Conservation (phyloP, 306 rosid species). For the Rosa multiflora region DNA sequence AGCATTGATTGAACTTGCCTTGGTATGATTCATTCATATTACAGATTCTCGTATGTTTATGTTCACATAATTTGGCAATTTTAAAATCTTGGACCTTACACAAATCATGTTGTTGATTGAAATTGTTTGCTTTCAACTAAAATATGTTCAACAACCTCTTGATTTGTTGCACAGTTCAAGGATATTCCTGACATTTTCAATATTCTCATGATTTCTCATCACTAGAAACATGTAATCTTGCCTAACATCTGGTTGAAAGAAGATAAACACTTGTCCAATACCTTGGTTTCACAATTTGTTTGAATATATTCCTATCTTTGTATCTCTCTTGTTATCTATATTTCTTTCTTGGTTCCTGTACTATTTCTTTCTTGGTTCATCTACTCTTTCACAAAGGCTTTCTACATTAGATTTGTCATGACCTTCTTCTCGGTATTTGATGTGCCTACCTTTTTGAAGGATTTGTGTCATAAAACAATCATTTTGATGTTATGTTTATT, state of each 20-base stretch:
- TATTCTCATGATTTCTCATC: not conserved
- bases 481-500: too few species aligned
- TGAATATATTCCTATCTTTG: not conserved
- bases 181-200: not conserved
- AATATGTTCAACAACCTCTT: not conserved
- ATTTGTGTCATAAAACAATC: too few species aligned
- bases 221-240: not conserved
- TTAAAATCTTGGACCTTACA: too few species aligned
- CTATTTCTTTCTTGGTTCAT: slow-evolving; percentile 31
- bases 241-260: not conserved
- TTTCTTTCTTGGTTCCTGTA: not conserved
- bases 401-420: slow-evolving; percentile 75
- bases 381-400: slow-evolving; percentile 91
- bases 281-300: not conserved
- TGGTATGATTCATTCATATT: too few species aligned
- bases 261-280: not conserved
- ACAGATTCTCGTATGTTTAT: too few species aligned
- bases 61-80: too few species aligned
- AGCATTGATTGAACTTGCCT: too few species aligned
- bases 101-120: not conserved
- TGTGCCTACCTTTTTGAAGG: slow-evolving; percentile 62
- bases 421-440: slow-evolving; percentile 89
- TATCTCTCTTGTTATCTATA: not conserved
- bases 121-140: not conserved
- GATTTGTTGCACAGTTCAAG: not conserved